These are phyloP conservation scores for Chalara sp. DNA, from an alignment of 2,329 filamentous ascomycete genomes.

Conservation along the genomic window DNA sequence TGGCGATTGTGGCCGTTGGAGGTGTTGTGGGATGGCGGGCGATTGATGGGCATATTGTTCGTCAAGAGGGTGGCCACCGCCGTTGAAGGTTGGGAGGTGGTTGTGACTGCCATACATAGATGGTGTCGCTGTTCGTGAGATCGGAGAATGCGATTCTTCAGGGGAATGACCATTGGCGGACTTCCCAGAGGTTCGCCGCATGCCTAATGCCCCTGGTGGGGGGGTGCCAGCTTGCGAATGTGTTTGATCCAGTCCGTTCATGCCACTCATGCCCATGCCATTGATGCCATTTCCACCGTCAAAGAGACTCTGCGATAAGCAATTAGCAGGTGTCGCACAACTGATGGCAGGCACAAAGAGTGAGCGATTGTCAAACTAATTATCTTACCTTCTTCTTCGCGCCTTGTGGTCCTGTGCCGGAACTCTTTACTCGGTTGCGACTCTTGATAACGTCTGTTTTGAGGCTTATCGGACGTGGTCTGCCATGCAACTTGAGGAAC, in stretches of 20 bases:
- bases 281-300: constrained; percentile 29
- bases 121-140: constrained; percentile 74
- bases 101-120: constrained; percentile 62
- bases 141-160: constrained; percentile 69
- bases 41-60: constrained; percentile 57
- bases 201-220: constrained; percentile 35
- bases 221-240: constrained; percentile 49
- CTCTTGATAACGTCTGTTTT: constrained; percentile 99
- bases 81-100: constrained; percentile 67
- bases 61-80: constrained; percentile 48
- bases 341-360: too few relatives aligned
- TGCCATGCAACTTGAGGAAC: constrained; percentile 93
- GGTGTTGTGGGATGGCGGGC: constrained; percentile 41
- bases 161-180: constrained; percentile 59
- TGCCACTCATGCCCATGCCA: background rate
- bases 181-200: constrained; percentile 64
- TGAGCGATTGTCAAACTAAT: too few relatives aligned
- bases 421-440: constrained; percentile 93
- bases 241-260: constrained; percentile 51
- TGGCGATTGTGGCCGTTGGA: constrained; percentile 51
- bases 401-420: constrained; percentile 63
- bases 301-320: constrained; percentile 24
- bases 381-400: constrained; percentile 74
- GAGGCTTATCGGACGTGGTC: constrained; percentile 85
- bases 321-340: background rate